These are phyloP conservation scores for Hanseniaspora uvarum DNA, from an alignment of 1,139 yeast species.

Conservation along the genomic window DNA sequence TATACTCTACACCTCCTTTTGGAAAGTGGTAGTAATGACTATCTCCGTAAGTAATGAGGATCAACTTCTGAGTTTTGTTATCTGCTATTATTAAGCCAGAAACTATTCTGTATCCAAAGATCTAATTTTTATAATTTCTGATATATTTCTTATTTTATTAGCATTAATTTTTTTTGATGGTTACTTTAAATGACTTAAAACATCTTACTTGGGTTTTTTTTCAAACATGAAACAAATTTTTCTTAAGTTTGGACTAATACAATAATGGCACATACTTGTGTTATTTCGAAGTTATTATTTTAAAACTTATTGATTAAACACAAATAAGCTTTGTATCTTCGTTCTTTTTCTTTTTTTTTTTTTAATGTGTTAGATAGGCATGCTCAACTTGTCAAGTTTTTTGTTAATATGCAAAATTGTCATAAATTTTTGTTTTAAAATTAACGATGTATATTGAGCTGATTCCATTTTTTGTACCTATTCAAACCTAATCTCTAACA, in stretches of 20 bases:
- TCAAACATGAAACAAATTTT: not conserved
- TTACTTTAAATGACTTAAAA: not conserved
- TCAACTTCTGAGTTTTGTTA: constrained; percentile 45
- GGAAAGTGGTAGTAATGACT: constrained; percentile 70
- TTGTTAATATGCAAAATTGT: too few species aligned
- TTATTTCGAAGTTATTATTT: not conserved
- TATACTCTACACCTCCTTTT: constrained; percentile 86
- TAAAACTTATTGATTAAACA: not conserved
- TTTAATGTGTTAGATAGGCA: too few species aligned
- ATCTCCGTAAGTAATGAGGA: constrained; percentile 60
- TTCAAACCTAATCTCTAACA: too few species aligned
- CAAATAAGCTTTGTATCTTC: not conserved
- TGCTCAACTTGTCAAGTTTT: too few species aligned
- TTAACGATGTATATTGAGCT: too few species aligned
- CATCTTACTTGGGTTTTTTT: not conserved
- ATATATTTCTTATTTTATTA: not conserved
- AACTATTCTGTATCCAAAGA: constrained; percentile 29
- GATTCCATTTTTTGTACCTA: too few species aligned
- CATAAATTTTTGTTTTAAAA: too few species aligned
- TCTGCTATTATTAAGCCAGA: constrained; percentile 83
- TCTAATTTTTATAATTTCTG: not conserved
- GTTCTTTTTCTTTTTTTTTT: not conserved
- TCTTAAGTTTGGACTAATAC: not conserved
- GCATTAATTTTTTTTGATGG: not conserved
- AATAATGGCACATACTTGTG: not conserved